Percentiles rank a stretch among this genome's conserved stretches.
These are phyloP conservation scores for Urochloa ruziziensis DNA, from an alignment of 176 grass and related monocot species.

Conservation along the genomic window DNA sequence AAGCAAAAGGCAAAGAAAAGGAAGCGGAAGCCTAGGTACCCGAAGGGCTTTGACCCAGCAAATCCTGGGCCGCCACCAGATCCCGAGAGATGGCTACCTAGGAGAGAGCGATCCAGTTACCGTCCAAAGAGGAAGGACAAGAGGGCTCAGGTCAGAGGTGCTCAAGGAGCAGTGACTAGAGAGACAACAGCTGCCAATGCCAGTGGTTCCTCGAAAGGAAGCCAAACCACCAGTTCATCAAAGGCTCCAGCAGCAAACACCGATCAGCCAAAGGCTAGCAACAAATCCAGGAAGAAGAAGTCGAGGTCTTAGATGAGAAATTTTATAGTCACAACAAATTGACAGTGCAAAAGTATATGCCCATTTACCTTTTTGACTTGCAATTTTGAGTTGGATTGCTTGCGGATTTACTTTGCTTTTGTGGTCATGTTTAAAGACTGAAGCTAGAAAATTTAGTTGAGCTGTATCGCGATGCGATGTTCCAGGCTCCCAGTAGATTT, in stretches of 20 bases:
- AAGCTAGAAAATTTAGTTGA: constrained; percentile 9
- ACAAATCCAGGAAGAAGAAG: constrained; percentile 76
- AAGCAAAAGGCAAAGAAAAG: constrained; percentile 86
- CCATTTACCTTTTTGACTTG: constrained; percentile 29
- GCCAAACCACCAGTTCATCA: constrained; percentile 22
- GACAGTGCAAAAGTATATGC: background rate
- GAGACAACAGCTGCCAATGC: constrained; percentile 34
- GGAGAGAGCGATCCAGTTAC: constrained; percentile 84
- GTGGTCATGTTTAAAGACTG: constrained; percentile 12
- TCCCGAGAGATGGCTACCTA: constrained; percentile 90
- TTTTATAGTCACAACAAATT: constrained; percentile 8
- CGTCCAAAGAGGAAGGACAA: constrained; percentile 94
- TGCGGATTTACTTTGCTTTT: constrained; percentile 6
- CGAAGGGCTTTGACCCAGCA: constrained; percentile 80
- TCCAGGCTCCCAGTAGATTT: background rate
- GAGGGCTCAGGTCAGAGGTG: constrained; percentile 83
- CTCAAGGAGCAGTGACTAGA: constrained; percentile 75
- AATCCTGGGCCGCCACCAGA: constrained; percentile 85
- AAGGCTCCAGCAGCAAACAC: constrained; percentile 44
- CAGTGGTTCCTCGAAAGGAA: constrained; percentile 8
- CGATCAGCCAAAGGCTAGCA: constrained; percentile 56
- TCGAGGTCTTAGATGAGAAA: constrained; percentile 54
- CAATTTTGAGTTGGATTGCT: constrained; percentile 22
- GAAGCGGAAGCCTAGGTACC: constrained; percentile 84
- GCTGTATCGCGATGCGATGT: background rate